Conservation (phyloP, 345 rosid species). For the Citrus unshiu region DNA sequence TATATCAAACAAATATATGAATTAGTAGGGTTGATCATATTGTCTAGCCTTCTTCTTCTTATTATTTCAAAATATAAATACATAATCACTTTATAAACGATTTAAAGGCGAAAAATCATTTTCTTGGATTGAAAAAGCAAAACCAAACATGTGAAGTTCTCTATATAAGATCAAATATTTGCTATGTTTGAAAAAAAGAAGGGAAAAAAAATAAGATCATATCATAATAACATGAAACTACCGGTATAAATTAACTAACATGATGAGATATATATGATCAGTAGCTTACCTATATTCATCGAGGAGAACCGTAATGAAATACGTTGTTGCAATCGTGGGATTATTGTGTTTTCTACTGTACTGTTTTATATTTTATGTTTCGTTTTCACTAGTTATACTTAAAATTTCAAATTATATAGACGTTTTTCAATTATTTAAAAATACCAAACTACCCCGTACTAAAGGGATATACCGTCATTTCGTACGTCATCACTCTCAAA, state of each 20-base stretch:
- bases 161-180: no score
- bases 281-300: background rate
- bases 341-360: background rate
- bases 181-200: no score
- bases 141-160: no score
- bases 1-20: background rate
- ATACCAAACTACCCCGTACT: background rate
- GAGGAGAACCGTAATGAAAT: background rate
- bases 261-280: background rate
- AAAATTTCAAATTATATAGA: background rate
- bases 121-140: no score
- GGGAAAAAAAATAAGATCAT: background rate
- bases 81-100: no score
- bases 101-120: no score
- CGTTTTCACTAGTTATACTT: background rate
- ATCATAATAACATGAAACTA: background rate
- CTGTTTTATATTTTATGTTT: background rate
- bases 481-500: background rate
- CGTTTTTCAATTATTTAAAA: background rate
- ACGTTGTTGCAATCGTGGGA: background rate
- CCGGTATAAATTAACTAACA: background rate
- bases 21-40: no score
- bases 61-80: no score
- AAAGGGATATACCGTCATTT: background rate
- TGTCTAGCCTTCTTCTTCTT: no score